Evolutionary conservation across 306 rosid genomes (phyloP).

Genomic region (Senna siamea): DNA sequence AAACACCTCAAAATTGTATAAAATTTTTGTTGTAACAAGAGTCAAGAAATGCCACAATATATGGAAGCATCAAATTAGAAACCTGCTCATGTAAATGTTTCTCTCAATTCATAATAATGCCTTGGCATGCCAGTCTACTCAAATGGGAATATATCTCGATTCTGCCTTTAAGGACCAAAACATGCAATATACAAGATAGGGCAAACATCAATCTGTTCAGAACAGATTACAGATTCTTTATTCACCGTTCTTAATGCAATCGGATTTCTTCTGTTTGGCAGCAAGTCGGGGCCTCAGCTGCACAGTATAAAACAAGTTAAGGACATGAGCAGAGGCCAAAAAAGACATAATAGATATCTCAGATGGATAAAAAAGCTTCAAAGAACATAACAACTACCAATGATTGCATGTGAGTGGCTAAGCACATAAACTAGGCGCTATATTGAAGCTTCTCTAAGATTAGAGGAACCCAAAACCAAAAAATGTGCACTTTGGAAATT

Average conservation of each 20-base stretch:
- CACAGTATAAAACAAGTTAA: constrained; percentile 31
- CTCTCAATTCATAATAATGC: constrained; percentile 30
- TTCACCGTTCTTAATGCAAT: constrained; percentile 38
- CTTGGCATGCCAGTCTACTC: constrained; percentile 25
- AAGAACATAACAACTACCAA: not conserved
- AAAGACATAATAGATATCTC: constrained; percentile 1
- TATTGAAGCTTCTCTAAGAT: not conserved
- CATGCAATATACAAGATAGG: constrained; percentile 40
- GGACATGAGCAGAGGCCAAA: constrained; percentile 1
- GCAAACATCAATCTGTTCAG: constrained; percentile 35
- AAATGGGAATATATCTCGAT: constrained; percentile 30
- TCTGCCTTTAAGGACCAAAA: constrained; percentile 44
- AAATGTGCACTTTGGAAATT: not conserved
- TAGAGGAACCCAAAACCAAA: not conserved
- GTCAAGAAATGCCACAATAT: not conserved
- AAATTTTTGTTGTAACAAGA: not conserved
- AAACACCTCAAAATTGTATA: not conserved
- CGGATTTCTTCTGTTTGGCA: constrained; percentile 53
- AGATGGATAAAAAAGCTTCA: not conserved
- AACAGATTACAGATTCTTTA: constrained; percentile 41
- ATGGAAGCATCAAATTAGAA: not conserved
- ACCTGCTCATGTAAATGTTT: not conserved
- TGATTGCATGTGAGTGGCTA: not conserved
- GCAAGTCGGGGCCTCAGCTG: constrained; percentile 72
- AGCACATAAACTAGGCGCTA: not conserved